Evolutionary conservation across 1,284 basidiomycete genomes (phyloP).

Genomic region (Neotropicomus parvogracilis): DNA sequence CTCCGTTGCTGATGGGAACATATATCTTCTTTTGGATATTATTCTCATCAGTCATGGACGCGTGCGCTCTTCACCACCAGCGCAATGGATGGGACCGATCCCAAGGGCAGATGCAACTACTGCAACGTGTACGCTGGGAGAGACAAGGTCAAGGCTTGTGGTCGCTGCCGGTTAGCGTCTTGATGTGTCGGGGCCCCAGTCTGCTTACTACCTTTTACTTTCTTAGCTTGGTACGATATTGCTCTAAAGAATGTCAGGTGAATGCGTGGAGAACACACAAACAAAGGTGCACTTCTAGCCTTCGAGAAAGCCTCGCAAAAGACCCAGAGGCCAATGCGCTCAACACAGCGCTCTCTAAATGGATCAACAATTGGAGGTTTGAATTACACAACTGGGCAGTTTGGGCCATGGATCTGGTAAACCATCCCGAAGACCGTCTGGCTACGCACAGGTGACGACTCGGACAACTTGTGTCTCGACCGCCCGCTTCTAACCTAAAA

Average conservation of each 20-base stretch:
- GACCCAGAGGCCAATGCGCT: conserved; percentile 16
- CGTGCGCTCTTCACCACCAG: neutral
- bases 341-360: conserved; percentile 24
- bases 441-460: conserved; percentile 16
- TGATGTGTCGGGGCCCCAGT: neutral
- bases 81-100: conserved; percentile 11
- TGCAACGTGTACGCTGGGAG: conserved; percentile 27
- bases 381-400: conserved; percentile 21
- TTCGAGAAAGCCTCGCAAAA: conserved; percentile 15
- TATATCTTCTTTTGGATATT: neutral
- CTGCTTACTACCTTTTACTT: neutral
- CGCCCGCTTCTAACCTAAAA: neutral
- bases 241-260: conserved; percentile 30
- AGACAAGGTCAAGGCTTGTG: conserved; percentile 31
- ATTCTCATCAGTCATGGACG: neutral
- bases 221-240: conserved; percentile 27
- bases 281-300: conserved; percentile 16
- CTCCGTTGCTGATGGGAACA: conserved; percentile 14
- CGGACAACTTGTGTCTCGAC: neutral
- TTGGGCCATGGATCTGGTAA: conserved; percentile 29
- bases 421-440: conserved; percentile 23
- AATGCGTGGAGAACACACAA: conserved; percentile 32
- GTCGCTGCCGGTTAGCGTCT: conserved; percentile 29
- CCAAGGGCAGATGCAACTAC: conserved; percentile 28
- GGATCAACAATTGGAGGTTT: conserved; percentile 25